A percentile compares a stretch with the other conserved stretches of the same genome.
These are phyloP conservation scores for Mycena albidolilacea DNA, from an alignment of 768 basidiomycete species.

Conservation along the genomic window DNA sequence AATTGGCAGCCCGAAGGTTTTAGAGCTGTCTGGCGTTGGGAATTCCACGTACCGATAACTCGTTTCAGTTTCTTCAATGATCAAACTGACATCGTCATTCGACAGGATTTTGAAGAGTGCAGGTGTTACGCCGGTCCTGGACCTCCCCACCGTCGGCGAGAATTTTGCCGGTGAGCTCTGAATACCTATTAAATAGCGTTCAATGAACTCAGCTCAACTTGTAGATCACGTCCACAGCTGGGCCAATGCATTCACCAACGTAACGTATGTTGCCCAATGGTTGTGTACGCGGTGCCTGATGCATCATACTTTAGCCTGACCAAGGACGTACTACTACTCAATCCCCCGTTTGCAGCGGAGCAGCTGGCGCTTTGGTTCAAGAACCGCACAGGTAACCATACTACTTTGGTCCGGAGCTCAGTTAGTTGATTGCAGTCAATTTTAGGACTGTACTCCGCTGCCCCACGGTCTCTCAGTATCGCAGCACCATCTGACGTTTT, in stretches of 20 bases:
- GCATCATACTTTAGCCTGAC: slow-evolving; percentile 41
- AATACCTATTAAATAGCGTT: background rate
- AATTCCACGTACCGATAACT: slow-evolving; percentile 46
- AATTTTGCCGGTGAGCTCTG: slow-evolving; percentile 49
- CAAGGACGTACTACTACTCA: slow-evolving; percentile 44
- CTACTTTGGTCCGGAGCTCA: too few species aligned
- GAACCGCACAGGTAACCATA: slow-evolving; percentile 48
- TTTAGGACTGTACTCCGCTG: slow-evolving; percentile 47
- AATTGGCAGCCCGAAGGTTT: slow-evolving; percentile 58
- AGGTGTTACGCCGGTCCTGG: slow-evolving; percentile 57
- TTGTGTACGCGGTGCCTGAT: background rate
- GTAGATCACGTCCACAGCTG: slow-evolving; percentile 53
- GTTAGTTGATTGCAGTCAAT: background rate
- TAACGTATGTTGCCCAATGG: slow-evolving; percentile 40
- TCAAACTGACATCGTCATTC: background rate
- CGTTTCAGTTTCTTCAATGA: background rate
- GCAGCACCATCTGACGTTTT: slow-evolving; percentile 49
- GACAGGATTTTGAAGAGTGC: slow-evolving; percentile 58
- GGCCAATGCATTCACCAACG: slow-evolving; percentile 51
- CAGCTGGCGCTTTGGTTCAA: slow-evolving; percentile 48
- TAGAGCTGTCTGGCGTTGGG: slow-evolving; percentile 52
- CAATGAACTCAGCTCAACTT: background rate
- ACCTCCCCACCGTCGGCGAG: slow-evolving; percentile 66
- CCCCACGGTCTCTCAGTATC: slow-evolving; percentile 49
- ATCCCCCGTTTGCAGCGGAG: slow-evolving; percentile 42